A percentile compares a stretch with the other conserved stretches of the same genome.
Conservation (phyloP, 177 flowering plant genomes). For the Telopea speciosissima region DNA sequence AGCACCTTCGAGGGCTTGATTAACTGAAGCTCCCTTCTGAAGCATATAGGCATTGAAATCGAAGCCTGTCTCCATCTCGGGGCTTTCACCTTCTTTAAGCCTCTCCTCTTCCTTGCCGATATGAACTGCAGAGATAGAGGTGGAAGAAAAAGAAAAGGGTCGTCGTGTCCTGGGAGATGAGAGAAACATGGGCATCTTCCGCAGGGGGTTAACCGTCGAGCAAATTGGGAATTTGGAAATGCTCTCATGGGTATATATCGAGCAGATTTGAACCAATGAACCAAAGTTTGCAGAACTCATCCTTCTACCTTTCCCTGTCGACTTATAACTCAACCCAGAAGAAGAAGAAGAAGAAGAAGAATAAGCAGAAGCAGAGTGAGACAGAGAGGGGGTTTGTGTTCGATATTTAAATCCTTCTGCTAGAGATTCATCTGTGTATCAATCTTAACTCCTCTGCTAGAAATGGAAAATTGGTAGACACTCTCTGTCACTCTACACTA, state of each 20-base stretch:
- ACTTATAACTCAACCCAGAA: too few species aligned
- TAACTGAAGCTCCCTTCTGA: constrained; percentile 19
- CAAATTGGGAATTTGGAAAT: constrained; percentile 11
- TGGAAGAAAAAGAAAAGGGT: constrained; percentile 3
- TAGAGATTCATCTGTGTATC: too few species aligned
- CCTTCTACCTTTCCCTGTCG: not conserved
- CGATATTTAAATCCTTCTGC: too few species aligned
- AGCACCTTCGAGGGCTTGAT: constrained; percentile 26
- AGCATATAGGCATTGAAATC: constrained; percentile 24
- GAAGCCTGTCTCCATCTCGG: constrained; percentile 10
- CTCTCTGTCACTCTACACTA: too few species aligned
- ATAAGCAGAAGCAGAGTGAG: too few species aligned
- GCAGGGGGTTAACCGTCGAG: constrained; percentile 6
- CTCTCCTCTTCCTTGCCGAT: constrained; percentile 9
- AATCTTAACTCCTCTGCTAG: too few species aligned
- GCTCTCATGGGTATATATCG: constrained; percentile 10
- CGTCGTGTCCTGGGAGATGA: not conserved
- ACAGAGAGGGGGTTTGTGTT: too few species aligned
- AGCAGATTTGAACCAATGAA: constrained; percentile 23
- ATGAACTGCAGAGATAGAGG: constrained; percentile 16
- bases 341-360: too few species aligned
- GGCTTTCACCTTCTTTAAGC: constrained; percentile 3
- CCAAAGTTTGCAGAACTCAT: constrained; percentile 23
- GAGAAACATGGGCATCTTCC: constrained; percentile 2
- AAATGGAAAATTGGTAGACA: too few species aligned